These are phyloP conservation scores for Wickerhamiella galacta DNA, from an alignment of 805 yeast genomes.

Conservation along the genomic window DNA sequence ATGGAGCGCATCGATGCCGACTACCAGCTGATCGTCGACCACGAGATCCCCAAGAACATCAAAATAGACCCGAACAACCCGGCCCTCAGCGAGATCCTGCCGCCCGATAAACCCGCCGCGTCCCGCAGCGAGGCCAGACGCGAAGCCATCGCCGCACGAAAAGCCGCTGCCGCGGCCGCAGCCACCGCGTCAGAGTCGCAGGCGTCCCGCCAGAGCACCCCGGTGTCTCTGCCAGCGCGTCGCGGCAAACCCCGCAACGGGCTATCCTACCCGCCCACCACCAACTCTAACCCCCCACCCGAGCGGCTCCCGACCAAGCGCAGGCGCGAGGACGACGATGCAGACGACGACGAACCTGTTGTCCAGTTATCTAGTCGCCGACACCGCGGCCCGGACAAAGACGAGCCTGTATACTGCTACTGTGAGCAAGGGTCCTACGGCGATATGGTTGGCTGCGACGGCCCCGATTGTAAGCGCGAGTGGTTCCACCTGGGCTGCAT, in stretches of 20 bases:
- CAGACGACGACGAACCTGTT: slow-evolving; percentile 14
- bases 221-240: slow-evolving; percentile 3
- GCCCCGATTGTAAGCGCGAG: slow-evolving; percentile 76
- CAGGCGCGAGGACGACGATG: slow-evolving; percentile 6
- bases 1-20: slow-evolving; percentile 63
- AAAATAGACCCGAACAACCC: slow-evolving; percentile 60
- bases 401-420: slow-evolving; percentile 84
- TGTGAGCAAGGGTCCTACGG: slow-evolving; percentile 96
- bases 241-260: background rate
- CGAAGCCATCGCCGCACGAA: slow-evolving; percentile 83
- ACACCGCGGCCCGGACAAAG: slow-evolving; percentile 15
- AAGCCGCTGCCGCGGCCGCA: slow-evolving; percentile 31
- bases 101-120: slow-evolving; percentile 39
- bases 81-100: slow-evolving; percentile 53
- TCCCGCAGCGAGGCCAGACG: slow-evolving; percentile 76
- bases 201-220: slow-evolving; percentile 14
- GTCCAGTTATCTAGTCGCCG: slow-evolving; percentile 7
- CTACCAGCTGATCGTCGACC: slow-evolving; percentile 51
- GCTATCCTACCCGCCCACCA: background rate
- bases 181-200: slow-evolving; percentile 5
- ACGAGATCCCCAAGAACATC: slow-evolving; percentile 68
- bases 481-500: slow-evolving; percentile 95
- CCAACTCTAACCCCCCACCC: slow-evolving; percentile 1
- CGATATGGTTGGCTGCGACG: slow-evolving; percentile 98
- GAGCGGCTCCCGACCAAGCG: slow-evolving; percentile 3